Evolutionary conservation across 306 rosid species (phyloP).

Genomic region (Hippophae tibetana): DNA sequence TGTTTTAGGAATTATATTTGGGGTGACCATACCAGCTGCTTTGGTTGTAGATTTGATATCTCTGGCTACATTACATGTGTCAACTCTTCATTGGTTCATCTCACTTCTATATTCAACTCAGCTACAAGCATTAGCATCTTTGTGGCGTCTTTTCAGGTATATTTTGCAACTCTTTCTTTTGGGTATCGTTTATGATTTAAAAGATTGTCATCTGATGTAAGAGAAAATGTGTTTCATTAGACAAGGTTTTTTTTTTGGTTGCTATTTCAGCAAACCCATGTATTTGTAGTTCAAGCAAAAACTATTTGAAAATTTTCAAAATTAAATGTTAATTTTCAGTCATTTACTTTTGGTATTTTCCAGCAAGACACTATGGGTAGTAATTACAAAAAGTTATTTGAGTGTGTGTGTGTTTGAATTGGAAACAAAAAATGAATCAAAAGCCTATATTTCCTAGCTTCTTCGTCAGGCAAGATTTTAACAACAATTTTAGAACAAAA

Average conservation of each 20-base stretch:
- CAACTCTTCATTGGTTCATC: conserved; percentile 77
- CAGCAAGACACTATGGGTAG: no score
- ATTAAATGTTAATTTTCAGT: no score
- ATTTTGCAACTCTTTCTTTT: conserved; percentile 9
- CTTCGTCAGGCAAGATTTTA: no score
- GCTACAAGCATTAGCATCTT: conserved; percentile 71
- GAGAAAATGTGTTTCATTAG: not conserved
- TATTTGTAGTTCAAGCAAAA: no score
- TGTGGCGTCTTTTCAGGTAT: conserved; percentile 98
- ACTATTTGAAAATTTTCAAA: no score
- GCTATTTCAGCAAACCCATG: no score
- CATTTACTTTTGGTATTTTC: no score
- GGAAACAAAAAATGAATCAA: no score
- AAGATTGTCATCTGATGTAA: not conserved
- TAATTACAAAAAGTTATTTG: no score
- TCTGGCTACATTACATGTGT: conserved; percentile 58
- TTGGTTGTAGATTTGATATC: conserved; percentile 58
- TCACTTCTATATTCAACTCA: conserved; percentile 80
- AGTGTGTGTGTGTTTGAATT: no score
- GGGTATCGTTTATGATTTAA: not conserved
- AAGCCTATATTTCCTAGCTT: no score
- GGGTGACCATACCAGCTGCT: conserved; percentile 69
- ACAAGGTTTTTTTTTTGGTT: not conserved
- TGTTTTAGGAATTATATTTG: conserved; percentile 64
- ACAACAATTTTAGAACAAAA: no score